Evolutionary conservation across 805 yeast species (phyloP).

Genomic region (Myxozyma mucilagina): DNA sequence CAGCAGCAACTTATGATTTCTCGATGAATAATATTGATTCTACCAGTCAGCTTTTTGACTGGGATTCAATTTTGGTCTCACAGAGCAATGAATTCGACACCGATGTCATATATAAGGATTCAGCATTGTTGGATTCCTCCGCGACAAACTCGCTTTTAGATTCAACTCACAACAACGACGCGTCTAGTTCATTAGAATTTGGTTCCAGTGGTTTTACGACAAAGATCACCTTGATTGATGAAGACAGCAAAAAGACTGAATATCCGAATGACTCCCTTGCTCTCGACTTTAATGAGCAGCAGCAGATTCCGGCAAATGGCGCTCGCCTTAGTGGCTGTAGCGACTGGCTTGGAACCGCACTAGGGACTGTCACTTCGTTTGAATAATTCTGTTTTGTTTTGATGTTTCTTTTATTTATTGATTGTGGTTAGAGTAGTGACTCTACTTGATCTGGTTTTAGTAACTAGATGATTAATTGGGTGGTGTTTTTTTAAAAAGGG

Average conservation of each 20-base stretch:
- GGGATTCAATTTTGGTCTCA: conserved; percentile 16
- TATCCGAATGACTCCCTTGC: conserved; percentile 19
- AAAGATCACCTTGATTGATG: not conserved
- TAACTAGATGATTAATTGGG: not conserved
- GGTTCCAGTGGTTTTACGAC: not conserved
- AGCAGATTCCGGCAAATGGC: conserved; percentile 29
- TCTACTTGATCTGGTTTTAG: too few species aligned
- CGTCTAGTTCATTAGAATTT: not conserved
- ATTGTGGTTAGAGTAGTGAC: too few species aligned
- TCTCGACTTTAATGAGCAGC: conserved; percentile 21
- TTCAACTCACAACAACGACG: not conserved
- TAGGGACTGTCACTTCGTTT: conserved; percentile 9
- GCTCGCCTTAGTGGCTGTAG: conserved; percentile 31
- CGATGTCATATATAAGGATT: not conserved
- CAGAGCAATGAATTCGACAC: not conserved
- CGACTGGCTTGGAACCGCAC: conserved; percentile 29
- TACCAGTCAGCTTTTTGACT: conserved; percentile 4
- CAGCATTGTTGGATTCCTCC: not conserved
- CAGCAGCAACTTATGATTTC: not conserved
- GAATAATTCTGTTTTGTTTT: not conserved
- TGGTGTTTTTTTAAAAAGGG: not conserved
- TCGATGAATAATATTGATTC: not conserved
- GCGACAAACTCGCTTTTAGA: not conserved
- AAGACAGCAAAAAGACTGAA: conserved; percentile 1
- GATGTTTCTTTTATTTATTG: not conserved